Evolutionary conservation across 192 early-diverging fungal species (phyloP).

Genomic region (Obelidium mucronatum): DNA sequence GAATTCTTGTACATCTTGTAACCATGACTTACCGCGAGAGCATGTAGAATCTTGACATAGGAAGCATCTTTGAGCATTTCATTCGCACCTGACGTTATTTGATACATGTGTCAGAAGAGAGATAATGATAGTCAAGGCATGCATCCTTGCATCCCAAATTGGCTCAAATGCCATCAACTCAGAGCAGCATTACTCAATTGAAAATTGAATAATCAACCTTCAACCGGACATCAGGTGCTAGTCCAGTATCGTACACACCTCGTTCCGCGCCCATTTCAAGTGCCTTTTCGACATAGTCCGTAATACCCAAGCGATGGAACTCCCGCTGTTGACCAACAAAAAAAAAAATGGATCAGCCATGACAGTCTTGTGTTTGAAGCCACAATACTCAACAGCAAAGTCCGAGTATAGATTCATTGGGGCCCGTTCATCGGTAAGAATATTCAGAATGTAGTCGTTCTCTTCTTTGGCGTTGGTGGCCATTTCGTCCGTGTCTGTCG

Average conservation of each 20-base stretch:
- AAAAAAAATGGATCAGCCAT: not conserved
- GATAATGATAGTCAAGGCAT: not conserved
- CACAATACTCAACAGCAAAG: conserved; percentile 65
- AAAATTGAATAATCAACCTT: too few species aligned
- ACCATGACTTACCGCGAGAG: conserved; percentile 15
- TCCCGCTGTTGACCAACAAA: conserved; percentile 13
- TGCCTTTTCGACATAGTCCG: conserved; percentile 33
- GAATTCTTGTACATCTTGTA: not conserved
- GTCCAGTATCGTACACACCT: conserved; percentile 5
- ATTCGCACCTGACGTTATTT: conserved; percentile 19
- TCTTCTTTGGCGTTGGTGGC: not conserved
- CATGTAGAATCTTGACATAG: conserved; percentile 25
- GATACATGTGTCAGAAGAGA: too few species aligned
- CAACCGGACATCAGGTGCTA: too few species aligned
- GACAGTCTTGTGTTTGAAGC: not conserved
- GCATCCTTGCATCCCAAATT: not conserved
- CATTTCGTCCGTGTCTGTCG: not conserved
- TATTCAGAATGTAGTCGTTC: conserved; percentile 69
- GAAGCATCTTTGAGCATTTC: conserved; percentile 6
- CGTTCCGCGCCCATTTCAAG: conserved; percentile 30
- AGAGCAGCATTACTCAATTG: not conserved
- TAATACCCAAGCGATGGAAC: conserved; percentile 9
- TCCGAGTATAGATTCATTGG: conserved; percentile 70
- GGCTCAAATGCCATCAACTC: not conserved
- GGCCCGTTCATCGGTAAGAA: conserved; percentile 70